These are phyloP conservation scores for Rhizophagus clarus DNA, from an alignment of 192 early-diverging fungal genomes.

Conservation along the genomic window DNA sequence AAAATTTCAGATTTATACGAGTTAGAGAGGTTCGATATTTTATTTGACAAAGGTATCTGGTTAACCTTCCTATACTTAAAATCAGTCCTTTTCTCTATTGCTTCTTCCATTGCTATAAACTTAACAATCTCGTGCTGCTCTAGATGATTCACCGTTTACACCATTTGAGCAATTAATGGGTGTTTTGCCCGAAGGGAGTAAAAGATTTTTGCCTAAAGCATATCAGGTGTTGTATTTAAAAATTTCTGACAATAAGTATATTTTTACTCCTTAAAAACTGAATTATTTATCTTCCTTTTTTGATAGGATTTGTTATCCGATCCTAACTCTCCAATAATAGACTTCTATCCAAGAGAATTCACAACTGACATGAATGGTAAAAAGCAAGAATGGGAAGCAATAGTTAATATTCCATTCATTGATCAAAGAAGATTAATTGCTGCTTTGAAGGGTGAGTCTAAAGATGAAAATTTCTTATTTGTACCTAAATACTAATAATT, in stretches of 20 bases:
- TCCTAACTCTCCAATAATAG: slow-evolving; percentile 84
- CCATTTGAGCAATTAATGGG: slow-evolving; percentile 99
- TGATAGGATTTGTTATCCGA: slow-evolving; percentile 79
- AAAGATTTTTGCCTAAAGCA: slow-evolving; percentile 77
- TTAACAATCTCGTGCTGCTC: no score
- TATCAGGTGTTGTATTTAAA: slow-evolving; percentile 56
- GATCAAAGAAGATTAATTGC: slow-evolving; percentile 82
- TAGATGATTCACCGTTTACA: slow-evolving; percentile 94
- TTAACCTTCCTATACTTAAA: no score
- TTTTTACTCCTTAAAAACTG: neutral
- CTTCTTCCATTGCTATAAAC: no score
- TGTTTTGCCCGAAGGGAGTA: slow-evolving; percentile 87
- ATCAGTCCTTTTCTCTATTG: no score
- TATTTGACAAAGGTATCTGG: no score
- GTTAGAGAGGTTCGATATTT: slow-evolving; percentile 59
- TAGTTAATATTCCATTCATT: slow-evolving; percentile 98
- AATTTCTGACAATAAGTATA: neutral
- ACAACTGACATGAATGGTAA: slow-evolving; percentile 97
- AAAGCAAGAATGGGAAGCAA: slow-evolving; percentile 97
- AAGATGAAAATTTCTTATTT: neutral
- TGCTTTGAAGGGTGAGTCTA: slow-evolving; percentile 64
- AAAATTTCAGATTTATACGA: slow-evolving; percentile 68
- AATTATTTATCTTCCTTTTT: slow-evolving; percentile 9
- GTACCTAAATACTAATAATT: neutral
- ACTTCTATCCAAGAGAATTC: slow-evolving; percentile 93